Percentiles rank a stretch among this genome's conserved stretches.
These are phyloP conservation scores for Smallanthus sonchifolius DNA, from an alignment of 129 eudicot species.

Conservation along the genomic window DNA sequence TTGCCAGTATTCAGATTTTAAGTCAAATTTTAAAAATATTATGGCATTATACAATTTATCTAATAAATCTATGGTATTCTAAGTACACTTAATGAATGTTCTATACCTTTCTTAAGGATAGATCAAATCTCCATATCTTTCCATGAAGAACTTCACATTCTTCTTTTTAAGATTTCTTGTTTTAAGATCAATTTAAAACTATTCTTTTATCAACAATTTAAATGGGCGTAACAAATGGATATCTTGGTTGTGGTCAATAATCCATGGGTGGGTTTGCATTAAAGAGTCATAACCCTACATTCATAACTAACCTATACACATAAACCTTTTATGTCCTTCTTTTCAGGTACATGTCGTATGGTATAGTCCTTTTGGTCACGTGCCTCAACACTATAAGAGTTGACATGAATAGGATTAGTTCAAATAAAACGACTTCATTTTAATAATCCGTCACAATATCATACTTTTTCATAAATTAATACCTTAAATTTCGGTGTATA, in stretches of 20 bases:
- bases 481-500: not conserved
- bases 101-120: no score
- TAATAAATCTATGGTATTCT: no score
- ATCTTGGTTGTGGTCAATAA: not conserved
- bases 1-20: no score
- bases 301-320: not conserved
- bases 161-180: no score
- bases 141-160: no score
- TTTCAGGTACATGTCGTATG: no score
- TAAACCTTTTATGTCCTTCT: not conserved
- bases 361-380: not conserved
- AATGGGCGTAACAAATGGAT: not conserved
- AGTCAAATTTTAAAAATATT: no score
- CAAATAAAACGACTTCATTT: not conserved
- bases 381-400: not conserved
- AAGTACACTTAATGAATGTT: no score
- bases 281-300: not conserved
- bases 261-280: not conserved
- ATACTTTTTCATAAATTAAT: not conserved
- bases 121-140: no score
- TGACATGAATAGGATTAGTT: not conserved
- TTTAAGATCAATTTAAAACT: no score
- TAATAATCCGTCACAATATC: not conserved
- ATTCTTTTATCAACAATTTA: no score
- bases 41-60: no score